A percentile compares a stretch with the other conserved stretches of the same genome.
phyloP scores from a whole-genome alignment of 495 filamentous ascomycete genomes.

The Bacidia rubella region DNA sequence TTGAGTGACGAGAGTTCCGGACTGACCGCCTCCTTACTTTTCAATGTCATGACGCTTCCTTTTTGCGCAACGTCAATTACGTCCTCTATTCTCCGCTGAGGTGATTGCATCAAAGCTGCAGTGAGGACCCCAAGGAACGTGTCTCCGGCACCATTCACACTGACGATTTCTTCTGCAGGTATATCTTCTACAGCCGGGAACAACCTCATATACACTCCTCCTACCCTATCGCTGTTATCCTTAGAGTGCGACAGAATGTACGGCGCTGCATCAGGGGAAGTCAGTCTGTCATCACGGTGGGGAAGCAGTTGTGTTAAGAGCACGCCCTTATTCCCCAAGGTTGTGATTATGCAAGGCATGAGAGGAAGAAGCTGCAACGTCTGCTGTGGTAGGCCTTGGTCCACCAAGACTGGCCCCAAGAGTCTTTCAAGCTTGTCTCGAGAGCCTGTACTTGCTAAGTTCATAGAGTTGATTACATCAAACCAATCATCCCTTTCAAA shows the following conservation, averaged over 20 bases:
- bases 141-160: constrained; percentile 90
- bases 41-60: constrained; percentile 64
- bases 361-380: constrained; percentile 76
- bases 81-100: constrained; percentile 24
- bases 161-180: constrained; percentile 47
- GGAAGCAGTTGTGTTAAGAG: constrained; percentile 58
- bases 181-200: constrained; percentile 58
- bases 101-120: constrained; percentile 42
- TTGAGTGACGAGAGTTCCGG: constrained; percentile 16
- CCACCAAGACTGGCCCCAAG: constrained; percentile 49
- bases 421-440: constrained; percentile 49
- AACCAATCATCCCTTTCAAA: constrained; percentile 67
- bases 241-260: constrained; percentile 53
- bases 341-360: constrained; percentile 71
- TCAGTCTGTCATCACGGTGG: constrained; percentile 49
- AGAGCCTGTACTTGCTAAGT: constrained; percentile 40
- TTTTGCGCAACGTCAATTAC: constrained; percentile 45
- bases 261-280: constrained; percentile 41
- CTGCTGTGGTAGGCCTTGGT: constrained; percentile 70
- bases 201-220: constrained; percentile 73
- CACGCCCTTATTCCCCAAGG: constrained; percentile 68
- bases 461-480: constrained; percentile 60
- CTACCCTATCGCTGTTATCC: constrained; percentile 38
- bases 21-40: constrained; percentile 58
- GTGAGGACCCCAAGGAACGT: constrained; percentile 76